Conservation (phyloP, 148 eudicot species). For the Cornus controversa region DNA sequence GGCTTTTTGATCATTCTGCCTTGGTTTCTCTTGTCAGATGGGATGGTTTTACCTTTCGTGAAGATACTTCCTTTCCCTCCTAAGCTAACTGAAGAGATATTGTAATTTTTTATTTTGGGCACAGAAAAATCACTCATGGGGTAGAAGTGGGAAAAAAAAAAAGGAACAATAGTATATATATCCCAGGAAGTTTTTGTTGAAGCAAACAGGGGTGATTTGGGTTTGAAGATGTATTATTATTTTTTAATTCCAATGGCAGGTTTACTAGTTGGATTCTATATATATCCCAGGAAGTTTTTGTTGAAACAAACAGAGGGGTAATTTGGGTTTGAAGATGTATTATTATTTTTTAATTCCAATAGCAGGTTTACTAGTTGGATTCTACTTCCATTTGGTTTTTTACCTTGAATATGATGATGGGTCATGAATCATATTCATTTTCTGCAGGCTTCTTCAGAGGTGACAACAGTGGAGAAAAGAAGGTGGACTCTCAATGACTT, state of each 20-base stretch:
- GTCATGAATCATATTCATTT: slow-evolving; percentile 12
- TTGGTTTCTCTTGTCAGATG: background rate
- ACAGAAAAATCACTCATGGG: background rate
- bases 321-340: background rate
- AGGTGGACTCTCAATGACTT: slow-evolving; percentile 89
- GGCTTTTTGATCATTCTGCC: background rate
- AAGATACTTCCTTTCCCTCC: background rate
- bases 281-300: too few species aligned
- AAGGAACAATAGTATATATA: too few species aligned
- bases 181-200: too few species aligned
- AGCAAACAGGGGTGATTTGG: too few species aligned
- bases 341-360: too few species aligned
- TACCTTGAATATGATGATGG: background rate
- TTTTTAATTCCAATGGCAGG: too few species aligned
- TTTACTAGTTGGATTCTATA: background rate
- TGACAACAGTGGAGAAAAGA: slow-evolving; percentile 61
- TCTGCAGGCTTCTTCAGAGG: slow-evolving; percentile 55
- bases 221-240: background rate
- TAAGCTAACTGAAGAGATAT: background rate
- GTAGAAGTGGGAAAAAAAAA: background rate
- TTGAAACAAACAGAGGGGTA: too few species aligned
- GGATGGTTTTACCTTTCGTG: background rate
- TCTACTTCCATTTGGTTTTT: background rate
- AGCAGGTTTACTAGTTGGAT: background rate
- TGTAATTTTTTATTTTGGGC: background rate